A percentile compares a stretch with the other conserved stretches of the same genome.
Evolutionary conservation across 169 alveolate species (phyloP).

Genomic region (Eimeria brunetti): DNA sequence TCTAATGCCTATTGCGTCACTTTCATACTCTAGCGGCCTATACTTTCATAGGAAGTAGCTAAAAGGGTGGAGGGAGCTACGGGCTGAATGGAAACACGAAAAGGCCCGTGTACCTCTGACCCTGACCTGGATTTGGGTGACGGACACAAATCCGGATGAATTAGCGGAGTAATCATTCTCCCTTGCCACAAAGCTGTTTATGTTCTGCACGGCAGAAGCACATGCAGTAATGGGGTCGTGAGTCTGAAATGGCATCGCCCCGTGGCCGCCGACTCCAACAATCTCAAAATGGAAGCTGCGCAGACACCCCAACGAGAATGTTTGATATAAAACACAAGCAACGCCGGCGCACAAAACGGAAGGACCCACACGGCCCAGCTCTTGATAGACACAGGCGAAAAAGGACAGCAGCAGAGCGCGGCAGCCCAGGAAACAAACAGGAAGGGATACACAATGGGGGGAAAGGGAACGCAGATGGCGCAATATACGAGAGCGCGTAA

Average conservation of each 20-base stretch:
- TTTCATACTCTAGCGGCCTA: neutral
- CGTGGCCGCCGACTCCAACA: constrained; percentile 80
- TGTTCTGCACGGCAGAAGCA: constrained; percentile 59
- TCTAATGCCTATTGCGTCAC: neutral
- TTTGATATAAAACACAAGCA: neutral
- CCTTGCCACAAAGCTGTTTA: constrained; percentile 70
- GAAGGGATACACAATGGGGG: neutral
- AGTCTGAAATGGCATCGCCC: constrained; percentile 68
- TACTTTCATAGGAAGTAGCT: neutral
- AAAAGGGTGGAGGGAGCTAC: neutral
- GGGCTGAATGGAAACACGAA: neutral
- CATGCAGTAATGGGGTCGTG: constrained; percentile 80
- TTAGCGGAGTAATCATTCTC: constrained; percentile 62
- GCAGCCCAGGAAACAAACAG: neutral
- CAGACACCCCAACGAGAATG: neutral
- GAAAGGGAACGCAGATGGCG: neutral
- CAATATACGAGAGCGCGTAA: neutral
- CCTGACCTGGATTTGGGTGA: constrained; percentile 74
- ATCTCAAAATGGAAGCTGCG: constrained; percentile 70
- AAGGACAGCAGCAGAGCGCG: neutral
- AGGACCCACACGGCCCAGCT: neutral
- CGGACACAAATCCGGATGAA: constrained; percentile 66
- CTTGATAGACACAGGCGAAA: neutral
- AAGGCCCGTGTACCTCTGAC: neutral
- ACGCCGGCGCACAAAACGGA: neutral